Percentiles rank a stretch among this genome's conserved stretches.
Evolutionary conservation across 768 basidiomycete genomes (phyloP).

Genomic region (Boletus reticuloceps): DNA sequence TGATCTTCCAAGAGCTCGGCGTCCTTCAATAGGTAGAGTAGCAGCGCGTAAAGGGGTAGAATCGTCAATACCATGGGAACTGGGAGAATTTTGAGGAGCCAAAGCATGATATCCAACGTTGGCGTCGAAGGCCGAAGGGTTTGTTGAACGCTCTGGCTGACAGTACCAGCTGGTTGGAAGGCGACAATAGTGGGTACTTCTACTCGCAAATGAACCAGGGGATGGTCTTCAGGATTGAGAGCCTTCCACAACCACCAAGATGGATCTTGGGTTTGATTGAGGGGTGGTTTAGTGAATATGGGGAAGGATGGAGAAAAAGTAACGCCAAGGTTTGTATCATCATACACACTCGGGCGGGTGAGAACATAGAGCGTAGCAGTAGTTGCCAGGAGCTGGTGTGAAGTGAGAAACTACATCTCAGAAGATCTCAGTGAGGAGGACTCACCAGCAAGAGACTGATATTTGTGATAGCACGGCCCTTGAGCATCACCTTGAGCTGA

Average conservation of each 20-base stretch:
- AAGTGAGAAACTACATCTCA: conserved; percentile 3
- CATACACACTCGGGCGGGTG: conserved; percentile 49
- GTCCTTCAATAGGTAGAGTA: conserved; percentile 87
- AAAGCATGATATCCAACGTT: conserved; percentile 57
- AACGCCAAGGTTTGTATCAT: conserved; percentile 21
- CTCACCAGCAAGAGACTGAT: conserved; percentile 77
- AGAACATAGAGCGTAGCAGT: conserved; percentile 74
- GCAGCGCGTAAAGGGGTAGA: conserved; percentile 65
- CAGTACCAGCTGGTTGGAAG: conserved; percentile 45
- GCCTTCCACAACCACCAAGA: conserved; percentile 74
- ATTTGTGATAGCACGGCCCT: conserved; percentile 70
- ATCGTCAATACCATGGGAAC: conserved; percentile 83
- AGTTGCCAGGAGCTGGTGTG: conserved; percentile 66
- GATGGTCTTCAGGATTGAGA: conserved; percentile 65
- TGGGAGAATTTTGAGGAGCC: conserved; percentile 79
- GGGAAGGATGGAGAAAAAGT: conserved; percentile 24
- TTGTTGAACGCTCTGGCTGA: conserved; percentile 23
- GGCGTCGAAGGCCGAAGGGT: conserved; percentile 45
- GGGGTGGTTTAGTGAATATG: conserved; percentile 33
- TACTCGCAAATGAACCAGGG: conserved; percentile 72
- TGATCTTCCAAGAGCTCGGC: conserved; percentile 89
- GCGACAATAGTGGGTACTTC: conserved; percentile 79
- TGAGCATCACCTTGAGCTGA: conserved; percentile 44
- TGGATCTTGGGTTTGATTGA: conserved; percentile 40
- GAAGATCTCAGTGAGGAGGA: not conserved